A percentile compares a stretch with the other conserved stretches of the same genome.
phyloP scores from a whole-genome alignment of 257 asterid genomes.

The Solanum piurae region DNA sequence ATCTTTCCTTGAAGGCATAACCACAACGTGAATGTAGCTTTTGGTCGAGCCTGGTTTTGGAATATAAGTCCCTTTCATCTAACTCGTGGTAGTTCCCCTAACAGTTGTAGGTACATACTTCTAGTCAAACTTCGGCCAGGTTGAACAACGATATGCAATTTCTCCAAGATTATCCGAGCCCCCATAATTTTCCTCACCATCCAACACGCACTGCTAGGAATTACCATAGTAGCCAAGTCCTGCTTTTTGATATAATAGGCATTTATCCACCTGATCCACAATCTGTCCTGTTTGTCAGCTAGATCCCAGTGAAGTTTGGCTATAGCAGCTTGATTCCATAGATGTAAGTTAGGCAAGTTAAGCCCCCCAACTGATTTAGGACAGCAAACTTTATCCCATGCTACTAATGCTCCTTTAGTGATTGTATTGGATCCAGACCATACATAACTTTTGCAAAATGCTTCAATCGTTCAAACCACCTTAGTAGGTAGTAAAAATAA shows the following conservation, averaged over 20 bases:
- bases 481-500: no score
- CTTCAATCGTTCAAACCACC: no score
- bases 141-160: neutral
- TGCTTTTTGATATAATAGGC: no score
- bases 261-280: neutral
- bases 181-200: neutral
- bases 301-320: neutral
- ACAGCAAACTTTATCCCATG: no score
- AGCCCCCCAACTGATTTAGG: no score
- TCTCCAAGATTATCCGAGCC: neutral
- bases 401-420: no score
- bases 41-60: neutral
- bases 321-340: neutral
- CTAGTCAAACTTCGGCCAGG: neutral
- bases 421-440: no score
- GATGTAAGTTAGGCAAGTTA: neutral
- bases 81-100: neutral
- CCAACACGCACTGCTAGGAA: neutral
- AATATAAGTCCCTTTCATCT: neutral
- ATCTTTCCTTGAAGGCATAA: neutral
- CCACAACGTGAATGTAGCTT: neutral
- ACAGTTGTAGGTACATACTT: neutral
- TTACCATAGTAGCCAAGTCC: neutral
- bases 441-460: no score
- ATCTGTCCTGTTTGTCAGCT: neutral